Conservation (phyloP, 306 rosid genomes). For the Medicago lupulina region DNA sequence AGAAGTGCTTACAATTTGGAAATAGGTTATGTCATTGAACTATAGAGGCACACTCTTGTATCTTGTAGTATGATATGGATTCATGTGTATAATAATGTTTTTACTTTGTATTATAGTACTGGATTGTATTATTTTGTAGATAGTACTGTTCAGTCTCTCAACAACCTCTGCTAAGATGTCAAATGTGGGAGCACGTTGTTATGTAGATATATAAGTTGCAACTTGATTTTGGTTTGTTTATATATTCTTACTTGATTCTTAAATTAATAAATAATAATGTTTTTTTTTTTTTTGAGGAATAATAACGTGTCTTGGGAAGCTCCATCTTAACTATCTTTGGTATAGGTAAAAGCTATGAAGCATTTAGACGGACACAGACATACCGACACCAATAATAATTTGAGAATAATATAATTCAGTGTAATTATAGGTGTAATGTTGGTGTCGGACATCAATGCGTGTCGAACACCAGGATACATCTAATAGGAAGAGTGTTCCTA, state of each 20-base stretch:
- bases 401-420: too few species aligned
- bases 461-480: too few species aligned
- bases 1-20: slow-evolving; percentile 73
- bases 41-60: background rate
- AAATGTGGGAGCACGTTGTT: slow-evolving; percentile 5
- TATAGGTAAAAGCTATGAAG: too few species aligned
- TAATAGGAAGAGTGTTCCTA: too few species aligned
- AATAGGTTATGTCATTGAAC: slow-evolving; percentile 40
- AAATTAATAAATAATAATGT: background rate
- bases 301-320: background rate
- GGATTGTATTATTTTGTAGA: background rate
- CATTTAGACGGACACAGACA: too few species aligned
- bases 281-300: too few species aligned
- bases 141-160: background rate
- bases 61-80: slow-evolving; percentile 21
- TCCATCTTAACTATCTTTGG: background rate
- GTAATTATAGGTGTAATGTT: too few species aligned
- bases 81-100: slow-evolving; percentile 33
- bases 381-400: too few species aligned
- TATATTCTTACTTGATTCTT: background rate
- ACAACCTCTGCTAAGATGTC: slow-evolving; percentile 3
- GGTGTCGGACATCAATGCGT: too few species aligned
- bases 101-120: background rate
- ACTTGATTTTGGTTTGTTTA: slow-evolving; percentile 14
- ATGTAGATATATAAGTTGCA: slow-evolving; percentile 14